Base-by-base conservation (phyloP, 169 alveolate species). In the Besnoitia besnoiti region DNA sequence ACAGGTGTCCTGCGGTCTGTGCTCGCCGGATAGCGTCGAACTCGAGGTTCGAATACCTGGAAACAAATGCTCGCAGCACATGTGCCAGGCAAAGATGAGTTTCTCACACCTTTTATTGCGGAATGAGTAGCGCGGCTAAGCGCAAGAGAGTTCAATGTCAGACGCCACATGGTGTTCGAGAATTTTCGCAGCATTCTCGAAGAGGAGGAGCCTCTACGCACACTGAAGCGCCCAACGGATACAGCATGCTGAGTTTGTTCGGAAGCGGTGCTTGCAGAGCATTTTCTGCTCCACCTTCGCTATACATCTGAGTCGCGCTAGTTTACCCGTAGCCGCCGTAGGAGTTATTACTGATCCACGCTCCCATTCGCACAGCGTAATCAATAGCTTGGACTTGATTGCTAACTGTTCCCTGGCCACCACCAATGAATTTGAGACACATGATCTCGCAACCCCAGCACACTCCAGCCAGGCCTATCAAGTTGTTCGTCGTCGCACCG, bases 381-480 rank as follows among this genome's bases (percentile, higher is more conserved):
- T 95, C 95, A 27, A 95, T 94, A 77, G 96, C 96, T 85, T 95
- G 94, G 37, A 95, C 96, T 46, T 95, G 94, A 84, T 95, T 95
- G 89, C 94, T 62, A 12, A 95, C 92, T 10, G 94, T 79, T 39
- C 96, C 96, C n/a, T 94, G 51, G 30, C 96, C 96, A 42, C 89
- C 90, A 35, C 93, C 96, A 19, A 95, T 90, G 93, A 95, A 95
- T 80, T 95, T 95, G 49, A 95, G 77, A 39, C 95, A 95, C 96
- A 95, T 95, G 59, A 95, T 94, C 51, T 92, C 92, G 85, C 96
- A 94, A 12, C 94, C 93, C 96, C 95, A 94, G 90, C 94, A 92
- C 39, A 95, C 94, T 49, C 96, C 96, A 19, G 94, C 94, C 59
- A 92, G 61, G 67, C 95, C 96, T 19, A 85, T 90, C 49, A 61